Conservation (phyloP, 73 alveolate genomes). For the Paramecium tetraurelia region DNA sequence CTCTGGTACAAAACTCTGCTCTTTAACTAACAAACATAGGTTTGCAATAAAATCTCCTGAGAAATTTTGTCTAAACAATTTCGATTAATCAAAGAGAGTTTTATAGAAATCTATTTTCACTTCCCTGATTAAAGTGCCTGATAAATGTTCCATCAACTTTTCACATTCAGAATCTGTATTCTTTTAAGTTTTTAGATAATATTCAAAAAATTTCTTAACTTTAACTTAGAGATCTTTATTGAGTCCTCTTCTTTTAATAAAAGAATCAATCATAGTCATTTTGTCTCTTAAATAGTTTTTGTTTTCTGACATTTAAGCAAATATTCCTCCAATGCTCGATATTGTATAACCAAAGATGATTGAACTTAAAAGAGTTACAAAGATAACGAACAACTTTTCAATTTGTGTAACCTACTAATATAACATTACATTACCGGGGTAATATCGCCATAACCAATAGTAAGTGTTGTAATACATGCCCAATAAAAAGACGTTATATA, state of each 20-base stretch:
- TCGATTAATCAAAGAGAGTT: not conserved
- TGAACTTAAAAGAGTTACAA: slow-evolving; percentile 1
- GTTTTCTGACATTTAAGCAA: slow-evolving; percentile 32
- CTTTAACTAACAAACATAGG: slow-evolving; percentile 31
- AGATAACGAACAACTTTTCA: slow-evolving; percentile 43
- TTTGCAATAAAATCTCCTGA: slow-evolving; percentile 32
- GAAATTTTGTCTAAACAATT: slow-evolving; percentile 16
- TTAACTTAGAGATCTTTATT: slow-evolving; percentile 49
- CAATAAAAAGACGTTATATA: slow-evolving; percentile 40
- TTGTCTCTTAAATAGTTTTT: slow-evolving; percentile 14
- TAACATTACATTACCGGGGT: not conserved
- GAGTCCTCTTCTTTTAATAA: slow-evolving; percentile 19
- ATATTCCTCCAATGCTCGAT: slow-evolving; percentile 43
- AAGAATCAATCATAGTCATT: slow-evolving; percentile 35
- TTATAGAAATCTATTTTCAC: slow-evolving; percentile 55
- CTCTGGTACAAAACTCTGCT: slow-evolving; percentile 55
- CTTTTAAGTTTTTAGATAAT: not conserved
- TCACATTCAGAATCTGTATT: slow-evolving; percentile 24
- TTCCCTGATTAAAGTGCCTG: slow-evolving; percentile 28
- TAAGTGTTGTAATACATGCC: slow-evolving; percentile 41
- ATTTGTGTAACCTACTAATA: not conserved
- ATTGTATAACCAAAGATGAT: slow-evolving; percentile 54
- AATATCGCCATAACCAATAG: slow-evolving; percentile 42
- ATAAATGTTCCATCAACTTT: slow-evolving; percentile 40
- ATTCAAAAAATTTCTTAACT: slow-evolving; percentile 55